Conservation (phyloP, 2,329 filamentous ascomycete species). For the Plectosphaerella plurivora region DNA sequence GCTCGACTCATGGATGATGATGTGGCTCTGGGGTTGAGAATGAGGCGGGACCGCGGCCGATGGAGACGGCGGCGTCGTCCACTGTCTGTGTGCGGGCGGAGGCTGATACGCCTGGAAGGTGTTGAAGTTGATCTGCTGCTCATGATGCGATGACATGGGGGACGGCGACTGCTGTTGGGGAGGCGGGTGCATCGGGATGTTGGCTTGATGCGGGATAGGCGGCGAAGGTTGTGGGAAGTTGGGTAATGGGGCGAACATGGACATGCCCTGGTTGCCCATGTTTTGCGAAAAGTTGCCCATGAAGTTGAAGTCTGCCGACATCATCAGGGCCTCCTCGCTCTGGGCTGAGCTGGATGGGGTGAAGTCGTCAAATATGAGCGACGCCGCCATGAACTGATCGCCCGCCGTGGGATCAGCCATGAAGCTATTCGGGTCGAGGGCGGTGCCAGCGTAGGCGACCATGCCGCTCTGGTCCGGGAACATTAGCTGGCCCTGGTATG, state of each 20-base stretch:
- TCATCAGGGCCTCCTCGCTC: background rate
- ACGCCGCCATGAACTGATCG: conserved; percentile 23
- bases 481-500: conserved; percentile 24
- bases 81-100: conserved; percentile 37
- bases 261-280: conserved; percentile 3
- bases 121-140: conserved; percentile 27
- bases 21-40: background rate
- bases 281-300: conserved; percentile 26
- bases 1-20: conserved; percentile 31
- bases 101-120: conserved; percentile 33
- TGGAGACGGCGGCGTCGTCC: conserved; percentile 22
- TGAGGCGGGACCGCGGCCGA: background rate
- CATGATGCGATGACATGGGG: conserved; percentile 12
- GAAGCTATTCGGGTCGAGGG: conserved; percentile 22
- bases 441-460: conserved; percentile 21
- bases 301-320: conserved; percentile 21
- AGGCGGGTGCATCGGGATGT: background rate
- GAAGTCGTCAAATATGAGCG: too few relatives aligned
- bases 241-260: too few relatives aligned
- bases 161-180: background rate
- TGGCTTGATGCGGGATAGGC: background rate
- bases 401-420: conserved; percentile 18
- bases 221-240: background rate
- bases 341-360: too few relatives aligned
- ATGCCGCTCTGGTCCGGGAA: conserved; percentile 23